These are phyloP conservation scores for Desmodesmus armatus DNA, from an alignment of 139 green algal genomes.

Conservation along the genomic window DNA sequence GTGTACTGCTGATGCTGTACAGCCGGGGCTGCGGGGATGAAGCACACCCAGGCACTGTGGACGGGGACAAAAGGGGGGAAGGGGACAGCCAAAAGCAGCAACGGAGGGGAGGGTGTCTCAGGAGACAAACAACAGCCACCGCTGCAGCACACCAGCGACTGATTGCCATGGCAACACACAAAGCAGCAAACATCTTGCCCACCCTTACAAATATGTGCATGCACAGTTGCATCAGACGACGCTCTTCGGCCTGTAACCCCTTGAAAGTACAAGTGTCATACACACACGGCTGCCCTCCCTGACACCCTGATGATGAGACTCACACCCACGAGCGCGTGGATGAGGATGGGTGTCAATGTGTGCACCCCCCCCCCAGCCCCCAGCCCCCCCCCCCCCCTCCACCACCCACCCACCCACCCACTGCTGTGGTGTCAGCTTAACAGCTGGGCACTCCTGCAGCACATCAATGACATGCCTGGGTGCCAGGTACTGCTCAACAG, in stretches of 20 bases:
- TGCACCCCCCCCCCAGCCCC: too few species aligned
- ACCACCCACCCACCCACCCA: not conserved
- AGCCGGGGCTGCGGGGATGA: conserved; percentile 86
- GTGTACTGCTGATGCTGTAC: conserved; percentile 88
- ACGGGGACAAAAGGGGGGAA: not conserved
- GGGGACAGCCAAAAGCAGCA: too few species aligned
- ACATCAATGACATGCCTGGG: conserved; percentile 81
- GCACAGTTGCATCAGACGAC: too few species aligned
- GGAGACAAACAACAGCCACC: not conserved
- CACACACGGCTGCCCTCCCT: too few species aligned
- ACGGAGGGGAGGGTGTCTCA: too few species aligned
- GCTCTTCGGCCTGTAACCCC: too few species aligned
- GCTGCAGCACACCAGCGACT: not conserved
- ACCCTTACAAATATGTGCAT: too few species aligned
- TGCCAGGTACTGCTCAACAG: conserved; percentile 68
- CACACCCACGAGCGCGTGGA: too few species aligned
- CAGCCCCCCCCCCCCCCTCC: not conserved
- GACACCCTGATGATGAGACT: too few species aligned
- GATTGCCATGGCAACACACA: not conserved
- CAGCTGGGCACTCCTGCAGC: conserved; percentile 67
- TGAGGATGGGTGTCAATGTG: too few species aligned
- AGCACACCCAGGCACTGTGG: conserved; percentile 63
- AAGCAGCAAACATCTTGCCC: not conserved
- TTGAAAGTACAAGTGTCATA: too few species aligned
- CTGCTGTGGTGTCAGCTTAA: conserved; percentile 27